Base-by-base conservation (phyloP, 805 yeast species). In the Ogataea neopini region DNA sequence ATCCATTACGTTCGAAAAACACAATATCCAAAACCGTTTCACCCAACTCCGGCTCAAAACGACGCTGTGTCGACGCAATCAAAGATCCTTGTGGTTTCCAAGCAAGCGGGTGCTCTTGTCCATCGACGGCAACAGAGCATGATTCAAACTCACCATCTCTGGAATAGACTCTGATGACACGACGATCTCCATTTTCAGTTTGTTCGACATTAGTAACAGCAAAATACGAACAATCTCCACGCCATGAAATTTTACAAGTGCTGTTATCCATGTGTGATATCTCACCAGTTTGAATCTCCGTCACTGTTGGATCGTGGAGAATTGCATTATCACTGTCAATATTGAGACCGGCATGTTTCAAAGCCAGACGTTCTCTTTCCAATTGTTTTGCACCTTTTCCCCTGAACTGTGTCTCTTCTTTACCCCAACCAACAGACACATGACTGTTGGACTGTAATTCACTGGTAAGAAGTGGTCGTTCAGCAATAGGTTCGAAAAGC, bases 391-490 rank as follows among this genome's bases (percentile, higher is more conserved):
- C 94, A 53, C 99, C 99, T 60, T 79, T 84, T 43, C 99, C 99
- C 67, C 86, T 83, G 67, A 94, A 94, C 69, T 94, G 99, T 0
- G 99, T 94, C 65, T 92, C 98, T 56, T 85, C 84, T 52, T 86
- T 87, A 61, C 99, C 99, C 99, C 99, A 94, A 20, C 99, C 99
- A 36, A 94, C 97, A 22, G 92, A 84, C 30, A 94, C 97, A 62
- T 94, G 96, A 55, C 83, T 84, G 1, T 90, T 83, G 42, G 80
- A 68, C 28, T 70, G 64, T 40, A 91, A 73, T 63, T 94, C 99
- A 7, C 75, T 76, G 0, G 77, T 70, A 39, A 75, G 66, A 50
- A 90, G 66, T 25, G 68, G 64, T 47, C 74, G 74, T 60, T 92
- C 97, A 9, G 80, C 70, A 19, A 92, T 74, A 1, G 91, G 88